Evolutionary conservation across 1,284 basidiomycete species (phyloP), one percentile per base, ranked within the genome.

Genomic region (Meripilus lineatus): DNA sequence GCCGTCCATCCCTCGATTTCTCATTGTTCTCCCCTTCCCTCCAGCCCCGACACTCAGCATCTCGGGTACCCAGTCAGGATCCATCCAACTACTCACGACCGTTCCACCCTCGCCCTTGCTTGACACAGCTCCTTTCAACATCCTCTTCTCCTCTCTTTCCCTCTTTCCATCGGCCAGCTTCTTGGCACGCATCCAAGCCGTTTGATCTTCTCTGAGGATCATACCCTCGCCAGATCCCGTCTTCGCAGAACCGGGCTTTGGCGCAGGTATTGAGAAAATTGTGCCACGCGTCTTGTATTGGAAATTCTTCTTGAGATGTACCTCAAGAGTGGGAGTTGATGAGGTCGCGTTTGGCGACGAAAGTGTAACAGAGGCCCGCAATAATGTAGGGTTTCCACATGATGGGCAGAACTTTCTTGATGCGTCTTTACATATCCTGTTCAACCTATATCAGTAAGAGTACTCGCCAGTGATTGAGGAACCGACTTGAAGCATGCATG

Each of bases 401-500:
- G 92, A 90, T 1, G 96, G 95, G 62, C 96, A 99, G 71, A 99
- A 99, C 57, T 93, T 93, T 64, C 93, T 93, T 15, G 89, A 86
- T 25, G 82, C 74, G 64, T 99, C 94, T 71, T 95, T 97, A 72
- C 95, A 99, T 51, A 97, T 82, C 66, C 94, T 97, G 58, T 8
- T 26, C 11, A 22, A 36, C 22, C 17, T 24, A 25, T 5, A 20
- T 32, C 14, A 43, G 18, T 8, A 32, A 32, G 20, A 42, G 40
- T 14, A 28, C 32, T 32, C 32, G 14, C 11, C 32, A 17, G 32
- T 24, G 22, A 14, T 17, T 7, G 30, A 21, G 13, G 7, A 38
- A 39, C 91, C 66, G 59, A 97, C 93, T 98, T 98, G 80, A 94
- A 98, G 68, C 96, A 99, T 14, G 93, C 96, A 68, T 99, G 96